phyloP scores from a whole-genome alignment of 2,329 filamentous ascomycete genomes.

The Cladosporium sp. region DNA sequence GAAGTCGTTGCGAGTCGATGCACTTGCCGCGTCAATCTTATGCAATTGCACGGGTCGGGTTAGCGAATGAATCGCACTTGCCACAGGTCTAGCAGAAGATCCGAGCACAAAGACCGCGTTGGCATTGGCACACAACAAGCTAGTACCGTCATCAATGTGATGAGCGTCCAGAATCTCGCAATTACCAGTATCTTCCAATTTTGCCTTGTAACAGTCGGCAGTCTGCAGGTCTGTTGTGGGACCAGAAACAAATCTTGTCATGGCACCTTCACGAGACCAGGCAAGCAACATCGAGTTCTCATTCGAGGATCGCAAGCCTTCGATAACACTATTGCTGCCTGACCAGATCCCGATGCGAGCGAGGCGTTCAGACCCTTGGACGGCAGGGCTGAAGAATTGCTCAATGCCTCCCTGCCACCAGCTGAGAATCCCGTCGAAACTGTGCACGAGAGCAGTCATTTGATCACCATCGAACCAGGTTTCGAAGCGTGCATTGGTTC shows the following conservation, averaged over 20 bases:
- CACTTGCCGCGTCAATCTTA: neutral
- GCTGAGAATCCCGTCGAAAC: conserved; percentile 79
- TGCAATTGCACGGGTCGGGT: neutral
- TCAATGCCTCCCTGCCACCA: conserved; percentile 77
- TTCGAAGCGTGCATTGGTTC: conserved; percentile 20
- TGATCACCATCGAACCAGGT: conserved; percentile 28
- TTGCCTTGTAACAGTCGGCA: neutral
- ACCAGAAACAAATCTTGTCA: neutral
- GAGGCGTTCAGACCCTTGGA: conserved; percentile 21
- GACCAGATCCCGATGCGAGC: neutral
- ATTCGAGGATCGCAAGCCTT: neutral
- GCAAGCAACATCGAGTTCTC: neutral
- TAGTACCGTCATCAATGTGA: neutral
- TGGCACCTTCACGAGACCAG: neutral
- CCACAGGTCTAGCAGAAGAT: neutral
- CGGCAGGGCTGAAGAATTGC: conserved; percentile 67
- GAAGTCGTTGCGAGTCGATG: neutral
- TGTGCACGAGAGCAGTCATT: conserved; percentile 64
- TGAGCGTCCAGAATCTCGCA: neutral
- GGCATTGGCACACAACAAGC: neutral
- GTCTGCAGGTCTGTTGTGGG: neutral
- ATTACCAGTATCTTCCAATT: neutral
- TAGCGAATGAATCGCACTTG: neutral
- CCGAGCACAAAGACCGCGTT: neutral
- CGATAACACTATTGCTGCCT: neutral